Conservation (phyloP, 306 rosid species). For the Rubus parviflorus region DNA sequence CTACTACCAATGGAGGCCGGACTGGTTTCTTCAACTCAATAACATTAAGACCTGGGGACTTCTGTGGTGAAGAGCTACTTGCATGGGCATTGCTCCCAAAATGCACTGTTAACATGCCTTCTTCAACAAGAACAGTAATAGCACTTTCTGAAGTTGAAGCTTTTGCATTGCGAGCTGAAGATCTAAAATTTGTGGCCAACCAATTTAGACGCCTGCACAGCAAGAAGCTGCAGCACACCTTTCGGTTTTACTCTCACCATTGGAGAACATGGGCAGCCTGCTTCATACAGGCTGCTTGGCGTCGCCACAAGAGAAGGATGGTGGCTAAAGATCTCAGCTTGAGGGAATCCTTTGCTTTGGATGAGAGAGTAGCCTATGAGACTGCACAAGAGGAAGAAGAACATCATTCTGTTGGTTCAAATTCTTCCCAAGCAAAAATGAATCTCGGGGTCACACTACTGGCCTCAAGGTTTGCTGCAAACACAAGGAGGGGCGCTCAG, state of each 20-base stretch:
- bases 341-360: constrained; percentile 52
- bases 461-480: constrained; percentile 94
- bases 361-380: constrained; percentile 41
- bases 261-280: constrained; percentile 99
- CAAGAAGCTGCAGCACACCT: constrained; percentile 96
- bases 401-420: constrained; percentile 33
- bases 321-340: constrained; percentile 45
- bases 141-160: constrained; percentile 88
- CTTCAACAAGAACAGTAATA: constrained; percentile 84
- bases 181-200: constrained; percentile 94
- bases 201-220: constrained; percentile 96
- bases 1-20: constrained; percentile 93
- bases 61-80: constrained; percentile 97
- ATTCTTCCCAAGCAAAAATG: constrained; percentile 61
- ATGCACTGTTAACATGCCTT: constrained; percentile 78
- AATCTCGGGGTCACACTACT: constrained; percentile 75
- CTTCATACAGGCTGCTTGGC: constrained; percentile 99
- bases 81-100: constrained; percentile 95
- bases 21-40: constrained; percentile 92
- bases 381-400: constrained; percentile 45
- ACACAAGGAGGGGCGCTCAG: constrained; percentile 80
- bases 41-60: constrained; percentile 86
- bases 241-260: constrained; percentile 91
- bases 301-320: constrained; percentile 68
- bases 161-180: constrained; percentile 89